Conservation (phyloP, 768 basidiomycete species). For the Rickenella mellea region DNA sequence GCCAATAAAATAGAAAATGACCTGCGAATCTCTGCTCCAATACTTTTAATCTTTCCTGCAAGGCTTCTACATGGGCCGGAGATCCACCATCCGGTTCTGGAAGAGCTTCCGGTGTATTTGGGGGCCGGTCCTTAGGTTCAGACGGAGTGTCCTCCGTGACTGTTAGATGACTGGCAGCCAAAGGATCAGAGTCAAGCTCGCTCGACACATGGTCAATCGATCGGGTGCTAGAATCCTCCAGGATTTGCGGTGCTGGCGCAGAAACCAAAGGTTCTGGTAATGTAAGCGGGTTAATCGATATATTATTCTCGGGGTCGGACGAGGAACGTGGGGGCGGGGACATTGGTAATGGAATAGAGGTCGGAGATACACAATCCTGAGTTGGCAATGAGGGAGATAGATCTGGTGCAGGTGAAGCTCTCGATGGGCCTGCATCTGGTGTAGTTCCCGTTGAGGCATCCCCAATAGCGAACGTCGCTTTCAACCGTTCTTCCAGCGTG, state of each 20-base stretch:
- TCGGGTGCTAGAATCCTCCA: too few relatives aligned
- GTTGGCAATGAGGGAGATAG: not conserved
- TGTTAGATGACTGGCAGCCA: too few relatives aligned
- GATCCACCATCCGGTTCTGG: slow-evolving; percentile 4
- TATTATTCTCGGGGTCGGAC: too few relatives aligned
- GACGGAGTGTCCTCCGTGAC: not conserved
- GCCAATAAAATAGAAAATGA: slow-evolving; percentile 18
- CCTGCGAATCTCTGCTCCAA: slow-evolving; percentile 76
- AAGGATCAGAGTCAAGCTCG: too few relatives aligned
- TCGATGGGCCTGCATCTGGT: slow-evolving; percentile 26
- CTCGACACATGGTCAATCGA: too few relatives aligned
- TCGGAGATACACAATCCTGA: too few relatives aligned
- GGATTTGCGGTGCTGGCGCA: too few relatives aligned
- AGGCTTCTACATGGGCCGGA: slow-evolving; percentile 39
- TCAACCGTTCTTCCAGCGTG: slow-evolving; percentile 70
- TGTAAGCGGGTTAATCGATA: too few relatives aligned
- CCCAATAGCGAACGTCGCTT: slow-evolving; percentile 50
- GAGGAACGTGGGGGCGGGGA: too few relatives aligned
- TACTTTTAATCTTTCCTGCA: slow-evolving; percentile 58
- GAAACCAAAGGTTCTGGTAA: too few relatives aligned
- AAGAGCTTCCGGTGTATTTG: not conserved
- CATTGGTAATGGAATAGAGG: too few relatives aligned
- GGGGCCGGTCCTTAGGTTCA: slow-evolving; percentile 5
- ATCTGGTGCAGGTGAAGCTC: slow-evolving; percentile 30
- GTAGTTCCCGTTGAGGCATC: slow-evolving; percentile 41